These are phyloP conservation scores for Fusarium euwallaceae DNA, from an alignment of 2,329 filamentous ascomycete genomes.

Conservation along the genomic window DNA sequence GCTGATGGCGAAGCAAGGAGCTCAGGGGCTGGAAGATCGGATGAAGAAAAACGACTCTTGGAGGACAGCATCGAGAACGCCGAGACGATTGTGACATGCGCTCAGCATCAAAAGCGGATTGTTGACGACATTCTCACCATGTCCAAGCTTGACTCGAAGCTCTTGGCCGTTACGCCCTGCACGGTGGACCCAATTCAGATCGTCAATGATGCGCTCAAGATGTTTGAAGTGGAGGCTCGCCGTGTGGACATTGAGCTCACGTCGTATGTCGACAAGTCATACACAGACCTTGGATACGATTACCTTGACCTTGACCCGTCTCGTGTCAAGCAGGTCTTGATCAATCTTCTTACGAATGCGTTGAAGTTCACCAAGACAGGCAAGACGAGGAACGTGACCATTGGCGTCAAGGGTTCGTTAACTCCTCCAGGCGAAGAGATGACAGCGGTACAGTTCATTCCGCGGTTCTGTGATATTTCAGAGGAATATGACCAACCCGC, in stretches of 20 bases:
- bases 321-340: conserved; percentile 81
- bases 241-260: conserved; percentile 76
- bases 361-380: conserved; percentile 83
- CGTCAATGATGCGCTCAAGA: conserved; percentile 77
- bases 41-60: conserved; percentile 61
- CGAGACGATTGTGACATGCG: conserved; percentile 82
- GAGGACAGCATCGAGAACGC: conserved; percentile 77
- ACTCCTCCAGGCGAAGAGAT: conserved; percentile 55
- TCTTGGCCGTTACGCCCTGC: conserved; percentile 79
- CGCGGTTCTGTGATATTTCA: conserved; percentile 63
- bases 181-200: conserved; percentile 76
- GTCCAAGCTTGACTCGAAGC: conserved; percentile 81
- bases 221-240: conserved; percentile 82
- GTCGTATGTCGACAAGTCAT: conserved; percentile 73
- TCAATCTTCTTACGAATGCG: conserved; percentile 84
- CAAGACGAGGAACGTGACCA: conserved; percentile 66
- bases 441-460: conserved; percentile 71
- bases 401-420: conserved; percentile 61
- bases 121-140: conserved; percentile 82
- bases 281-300: conserved; percentile 68
- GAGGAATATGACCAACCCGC: conserved; percentile 54
- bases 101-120: conserved; percentile 83
- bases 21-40: conserved; percentile 39
- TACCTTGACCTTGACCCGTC: conserved; percentile 80
- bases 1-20: conserved; percentile 11